Conservation (phyloP, 306 rosid species). For the Hippophae rhamnoides region DNA sequence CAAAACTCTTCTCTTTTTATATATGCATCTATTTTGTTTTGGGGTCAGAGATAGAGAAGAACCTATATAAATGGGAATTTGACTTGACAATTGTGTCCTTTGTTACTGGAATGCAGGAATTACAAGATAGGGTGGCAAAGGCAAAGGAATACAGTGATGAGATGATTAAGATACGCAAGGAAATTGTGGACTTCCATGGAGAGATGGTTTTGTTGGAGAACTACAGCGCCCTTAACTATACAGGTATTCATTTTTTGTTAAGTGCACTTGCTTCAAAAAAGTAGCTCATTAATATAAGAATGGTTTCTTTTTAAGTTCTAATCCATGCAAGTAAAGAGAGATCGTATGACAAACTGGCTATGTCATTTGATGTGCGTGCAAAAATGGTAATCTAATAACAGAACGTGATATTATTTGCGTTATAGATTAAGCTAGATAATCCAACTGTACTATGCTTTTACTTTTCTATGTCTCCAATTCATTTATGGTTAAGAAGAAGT, state of each 20-base stretch:
- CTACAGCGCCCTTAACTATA: constrained; percentile 92
- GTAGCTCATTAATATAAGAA: background rate
- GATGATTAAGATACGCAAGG: constrained; percentile 67
- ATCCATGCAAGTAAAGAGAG: no score
- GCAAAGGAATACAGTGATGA: constrained; percentile 60
- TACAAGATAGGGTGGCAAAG: constrained; percentile 78
- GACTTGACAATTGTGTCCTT: constrained; percentile 3
- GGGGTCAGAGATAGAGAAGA: background rate
- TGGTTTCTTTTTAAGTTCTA: no score
- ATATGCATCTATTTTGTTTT: no score
- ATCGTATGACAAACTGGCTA: no score
- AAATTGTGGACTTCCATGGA: constrained; percentile 95
- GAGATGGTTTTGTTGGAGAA: constrained; percentile 98
- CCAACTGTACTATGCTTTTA: no score
- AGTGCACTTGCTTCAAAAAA: background rate
- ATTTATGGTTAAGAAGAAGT: no score
- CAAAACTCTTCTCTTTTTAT: background rate
- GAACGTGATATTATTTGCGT: no score
- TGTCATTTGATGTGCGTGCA: no score
- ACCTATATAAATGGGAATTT: background rate
- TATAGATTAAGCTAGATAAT: no score
- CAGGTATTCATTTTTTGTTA: constrained; percentile 36
- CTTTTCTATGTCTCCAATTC: no score
- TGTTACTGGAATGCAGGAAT: constrained; percentile 52
- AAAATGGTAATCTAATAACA: no score